phyloP scores from a whole-genome alignment of 352 stramenopile genomes.

The Pythium angustatum region DNA sequence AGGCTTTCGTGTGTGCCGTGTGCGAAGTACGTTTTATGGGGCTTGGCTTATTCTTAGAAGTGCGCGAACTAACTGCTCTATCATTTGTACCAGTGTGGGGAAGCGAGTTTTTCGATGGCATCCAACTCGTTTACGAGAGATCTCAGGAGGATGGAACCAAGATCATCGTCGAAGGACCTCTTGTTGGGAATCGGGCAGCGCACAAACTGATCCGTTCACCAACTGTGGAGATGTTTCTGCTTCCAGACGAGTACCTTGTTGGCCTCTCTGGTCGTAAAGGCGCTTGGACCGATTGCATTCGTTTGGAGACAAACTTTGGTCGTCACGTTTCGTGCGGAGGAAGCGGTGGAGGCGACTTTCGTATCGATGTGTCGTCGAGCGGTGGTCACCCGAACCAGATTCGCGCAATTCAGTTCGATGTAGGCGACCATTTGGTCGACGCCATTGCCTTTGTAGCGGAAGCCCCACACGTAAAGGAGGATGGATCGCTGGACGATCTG shows the following conservation, averaged over 20 bases:
- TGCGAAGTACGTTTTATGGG: slow-evolving; percentile 48
- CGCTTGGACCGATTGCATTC: slow-evolving; percentile 73
- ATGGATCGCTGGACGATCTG: slow-evolving; percentile 2
- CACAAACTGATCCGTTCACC: slow-evolving; percentile 33
- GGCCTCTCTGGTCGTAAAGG: slow-evolving; percentile 62
- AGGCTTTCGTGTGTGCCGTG: slow-evolving; percentile 48
- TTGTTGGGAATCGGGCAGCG: slow-evolving; percentile 56
- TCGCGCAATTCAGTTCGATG: slow-evolving; percentile 56
- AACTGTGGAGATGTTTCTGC: slow-evolving; percentile 37
- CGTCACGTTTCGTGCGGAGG: slow-evolving; percentile 57
- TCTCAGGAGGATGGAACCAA: not conserved
- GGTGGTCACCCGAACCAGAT: slow-evolving; percentile 43
- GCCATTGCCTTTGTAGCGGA: slow-evolving; percentile 48
- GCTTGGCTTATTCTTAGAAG: not conserved
- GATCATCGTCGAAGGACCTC: slow-evolving; percentile 23
- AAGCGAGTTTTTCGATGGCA: slow-evolving; percentile 65
- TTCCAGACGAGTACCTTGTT: slow-evolving; percentile 52
- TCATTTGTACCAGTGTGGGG: slow-evolving; percentile 60
- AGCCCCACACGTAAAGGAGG: not conserved
- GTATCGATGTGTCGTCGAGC: slow-evolving; percentile 15
- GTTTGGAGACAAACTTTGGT: slow-evolving; percentile 67
- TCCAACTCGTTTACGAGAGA: slow-evolving; percentile 47
- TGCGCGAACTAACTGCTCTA: not conserved
- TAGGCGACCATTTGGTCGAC: slow-evolving; percentile 72
- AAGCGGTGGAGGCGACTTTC: slow-evolving; percentile 60